Conservation (phyloP, 257 asterid species). For the Handroanthus guayacan region DNA sequence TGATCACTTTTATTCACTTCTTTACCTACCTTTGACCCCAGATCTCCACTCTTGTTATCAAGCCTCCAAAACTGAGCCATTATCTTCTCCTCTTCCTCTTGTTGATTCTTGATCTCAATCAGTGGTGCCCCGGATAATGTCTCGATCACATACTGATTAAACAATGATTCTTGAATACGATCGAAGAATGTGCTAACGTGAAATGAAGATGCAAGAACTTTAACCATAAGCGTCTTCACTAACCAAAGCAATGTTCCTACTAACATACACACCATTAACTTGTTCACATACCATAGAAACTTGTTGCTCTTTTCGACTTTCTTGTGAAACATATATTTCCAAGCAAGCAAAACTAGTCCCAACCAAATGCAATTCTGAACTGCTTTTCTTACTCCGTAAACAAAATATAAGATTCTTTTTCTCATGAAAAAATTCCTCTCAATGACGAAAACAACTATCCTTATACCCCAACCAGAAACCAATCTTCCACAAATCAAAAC, state of each 20-base stretch:
- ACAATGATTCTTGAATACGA: no score
- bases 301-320: constrained; percentile 55
- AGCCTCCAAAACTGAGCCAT: constrained; percentile 72
- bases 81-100: constrained; percentile 74
- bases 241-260: constrained; percentile 78
- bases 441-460: constrained; percentile 66
- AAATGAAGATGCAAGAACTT: constrained; percentile 59
- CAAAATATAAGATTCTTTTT: constrained; percentile 80
- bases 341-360: constrained; percentile 77
- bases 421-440: constrained; percentile 86
- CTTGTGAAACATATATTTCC: constrained; percentile 81
- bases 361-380: constrained; percentile 94
- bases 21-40: constrained; percentile 13
- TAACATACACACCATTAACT: constrained; percentile 74
- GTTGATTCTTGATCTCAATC: constrained; percentile 58
- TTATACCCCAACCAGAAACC: constrained; percentile 85
- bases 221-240: constrained; percentile 89
- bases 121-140: constrained; percentile 78
- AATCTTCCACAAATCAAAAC: constrained; percentile 84
- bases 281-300: constrained; percentile 66
- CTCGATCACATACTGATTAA: constrained; percentile 43
- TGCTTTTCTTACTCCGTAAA: constrained; percentile 77
- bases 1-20: constrained; percentile 8
- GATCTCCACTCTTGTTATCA: constrained; percentile 76
- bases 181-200: no score